Evolutionary conservation across 306 rosid genomes (phyloP), one percentile per base, ranked within the genome.

Genomic region (Trifolium subterraneum): DNA sequence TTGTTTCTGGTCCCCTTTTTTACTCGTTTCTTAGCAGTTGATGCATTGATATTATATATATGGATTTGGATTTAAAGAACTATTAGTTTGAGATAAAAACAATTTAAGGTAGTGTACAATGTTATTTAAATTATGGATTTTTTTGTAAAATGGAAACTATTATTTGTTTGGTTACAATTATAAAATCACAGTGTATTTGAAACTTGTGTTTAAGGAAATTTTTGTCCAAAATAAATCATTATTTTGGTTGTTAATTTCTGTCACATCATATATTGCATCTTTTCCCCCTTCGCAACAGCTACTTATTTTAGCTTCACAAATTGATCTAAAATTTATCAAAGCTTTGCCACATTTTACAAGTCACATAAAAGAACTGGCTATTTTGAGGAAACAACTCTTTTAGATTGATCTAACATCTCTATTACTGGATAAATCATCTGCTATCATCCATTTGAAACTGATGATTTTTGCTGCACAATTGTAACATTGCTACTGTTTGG

Each of bases 11-110:
- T 23, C 35, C 44, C 19, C 3, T 19, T 45, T 73, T 68, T 15
- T 67, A 73, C 62, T 60, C 45, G 39, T 52, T 54, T 45, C 15
- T 67, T 20, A 33, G 15, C 22, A 31, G 64, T 55, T 42, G 36
- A 13, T 74, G 63, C 18, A 13, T 73, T 78, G 5, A 27, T 27
- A 4, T 27, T 27, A 25, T 38, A 51, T n/a, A 27, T 52, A 9
- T 25, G 66, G 42, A 38, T 66, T 12, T 47, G 15, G 59, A 15
- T 45, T 27, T 16, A 27, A 48, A 45, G 20, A 4, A 0, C 29
- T 48, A 19, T 4, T 42, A 23, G 58, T 8, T 44, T 22, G 47
- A 67, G 42, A 16, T 23, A 2, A 15, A 20, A 14, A 42, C 27
- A 44, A 3, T 23, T 45, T 44, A 45, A 14, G 58, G 58, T 27